A percentile compares a stretch with the other conserved stretches of the same genome.
Conservation (phyloP, 2,329 filamentous ascomycete genomes). For the Epichloe baconii region DNA sequence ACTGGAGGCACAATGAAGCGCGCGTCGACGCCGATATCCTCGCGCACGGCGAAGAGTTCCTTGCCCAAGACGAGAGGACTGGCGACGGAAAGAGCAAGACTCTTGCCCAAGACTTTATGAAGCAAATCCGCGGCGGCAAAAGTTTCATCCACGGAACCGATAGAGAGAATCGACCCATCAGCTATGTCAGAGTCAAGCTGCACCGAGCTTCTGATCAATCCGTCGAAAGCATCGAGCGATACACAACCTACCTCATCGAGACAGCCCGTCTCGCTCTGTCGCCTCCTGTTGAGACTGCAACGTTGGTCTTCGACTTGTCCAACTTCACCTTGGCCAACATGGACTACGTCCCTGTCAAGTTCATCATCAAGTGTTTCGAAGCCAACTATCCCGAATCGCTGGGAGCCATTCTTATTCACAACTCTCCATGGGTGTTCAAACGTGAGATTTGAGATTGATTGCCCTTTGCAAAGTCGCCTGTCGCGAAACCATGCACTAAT, state of each 20-base stretch:
- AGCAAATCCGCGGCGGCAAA: slow-evolving; percentile 25
- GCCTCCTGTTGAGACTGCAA: slow-evolving; percentile 11
- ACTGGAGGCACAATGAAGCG: slow-evolving; percentile 23
- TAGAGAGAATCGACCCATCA: slow-evolving; percentile 21
- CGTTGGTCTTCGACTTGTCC: slow-evolving; percentile 58
- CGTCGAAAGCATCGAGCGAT: slow-evolving; percentile 22
- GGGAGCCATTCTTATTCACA: slow-evolving; percentile 58
- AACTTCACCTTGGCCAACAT: slow-evolving; percentile 60
- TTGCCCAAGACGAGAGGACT: slow-evolving; percentile 16
- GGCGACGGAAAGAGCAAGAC: slow-evolving; percentile 4
- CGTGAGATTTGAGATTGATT: slow-evolving; percentile 10
- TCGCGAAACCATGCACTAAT: neutral
- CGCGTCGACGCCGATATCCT: slow-evolving; percentile 20
- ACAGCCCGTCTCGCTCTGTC: slow-evolving; percentile 10
- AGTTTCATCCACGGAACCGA: slow-evolving; percentile 25
- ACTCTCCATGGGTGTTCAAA: slow-evolving; percentile 60
- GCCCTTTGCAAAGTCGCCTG: no score
- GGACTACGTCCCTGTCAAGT: slow-evolving; percentile 65
- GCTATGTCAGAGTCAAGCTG: slow-evolving; percentile 21
- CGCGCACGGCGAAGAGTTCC: slow-evolving; percentile 20
- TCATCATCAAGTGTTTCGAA: slow-evolving; percentile 70
- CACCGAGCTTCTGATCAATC: slow-evolving; percentile 21
- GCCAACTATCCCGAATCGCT: slow-evolving; percentile 66
- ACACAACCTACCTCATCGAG: slow-evolving; percentile 27
- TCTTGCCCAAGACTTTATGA: slow-evolving; percentile 16